Evolutionary conservation across 2,329 filamentous ascomycete species (phyloP), one percentile per base, ranked within the genome.

Genomic region (Alternaria sp.): DNA sequence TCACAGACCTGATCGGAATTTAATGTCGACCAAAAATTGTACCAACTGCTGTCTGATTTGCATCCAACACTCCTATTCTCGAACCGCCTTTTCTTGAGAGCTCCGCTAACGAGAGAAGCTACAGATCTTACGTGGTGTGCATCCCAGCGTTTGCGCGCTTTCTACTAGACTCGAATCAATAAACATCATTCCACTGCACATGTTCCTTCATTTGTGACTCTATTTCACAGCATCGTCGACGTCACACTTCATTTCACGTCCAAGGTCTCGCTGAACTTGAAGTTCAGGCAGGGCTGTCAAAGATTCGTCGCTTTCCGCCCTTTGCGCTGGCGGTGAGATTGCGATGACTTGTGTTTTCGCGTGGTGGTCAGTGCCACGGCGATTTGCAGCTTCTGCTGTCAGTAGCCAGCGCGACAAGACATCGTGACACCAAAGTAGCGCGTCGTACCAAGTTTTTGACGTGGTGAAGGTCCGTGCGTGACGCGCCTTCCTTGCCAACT

Each of bases 1-100:
- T 90, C 90, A 93, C 90, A 93, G 90, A 93, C 90, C 91, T 93
- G 90, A 91, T 90, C 91, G 86, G 89, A 93, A 91, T 81, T 78
- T 74, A 74, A 85, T 92, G 90, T 91, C 86, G 90, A 91, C 86
- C 84, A 56, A 78, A 83, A 82, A 88, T 89, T 88, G 88, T 89
- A 79, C 88, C 90, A 93, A 93, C 90, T 91, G 90, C 90, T 93
- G 89, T 92, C 90, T 92, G 90, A 92, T 79, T 54, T 64, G 64
- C 67, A 66, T 54, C 3, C 17, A 47, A 17, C 7, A 21, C 21
- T 28, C 26, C 15, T 17, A 40, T 32, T 19, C 43, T 17, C 8
- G 12, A 3, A 25, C 15, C 3, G 50, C 19, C 4, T 21, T 19
- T 17, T 5, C 54, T 47, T 30, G n/a, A 15, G 52, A 47, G 32